Conservation (phyloP, 2,329 filamentous ascomycete species). For the Ambrosiella beaveri region DNA sequence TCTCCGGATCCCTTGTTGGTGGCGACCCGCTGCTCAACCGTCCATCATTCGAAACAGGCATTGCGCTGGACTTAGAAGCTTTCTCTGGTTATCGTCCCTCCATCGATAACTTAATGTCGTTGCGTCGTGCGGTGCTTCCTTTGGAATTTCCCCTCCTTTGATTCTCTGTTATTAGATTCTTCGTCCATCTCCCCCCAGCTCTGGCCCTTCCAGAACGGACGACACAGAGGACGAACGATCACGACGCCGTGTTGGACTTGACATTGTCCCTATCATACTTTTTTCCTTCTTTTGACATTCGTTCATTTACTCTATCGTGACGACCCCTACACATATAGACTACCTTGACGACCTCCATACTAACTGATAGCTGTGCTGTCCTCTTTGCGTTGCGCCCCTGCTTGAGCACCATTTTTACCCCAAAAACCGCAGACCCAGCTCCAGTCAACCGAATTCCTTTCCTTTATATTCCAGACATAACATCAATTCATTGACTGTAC, state of each 20-base stretch:
- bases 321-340: background rate
- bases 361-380: slow-evolving; percentile 11
- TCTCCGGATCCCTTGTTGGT: background rate
- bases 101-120: background rate
- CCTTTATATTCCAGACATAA: background rate
- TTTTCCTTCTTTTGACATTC: slow-evolving; percentile 12
- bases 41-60: too few relatives aligned
- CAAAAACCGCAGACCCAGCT: background rate
- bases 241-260: background rate
- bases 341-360: slow-evolving; percentile 2
- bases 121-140: background rate
- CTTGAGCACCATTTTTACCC: background rate
- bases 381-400: slow-evolving; percentile 4
- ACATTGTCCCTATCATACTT: slow-evolving; percentile 3
- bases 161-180: background rate
- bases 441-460: background rate
- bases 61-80: too few relatives aligned
- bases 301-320: slow-evolving; percentile 4
- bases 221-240: background rate
- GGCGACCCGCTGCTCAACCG: background rate
- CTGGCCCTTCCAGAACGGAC: slow-evolving; percentile 9
- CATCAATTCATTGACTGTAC: background rate
- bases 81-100: background rate
- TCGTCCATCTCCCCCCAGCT: slow-evolving; percentile 3
- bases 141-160: slow-evolving; percentile 3